Evolutionary conservation across 208 protist genomes (phyloP).

Genomic region (Wallacemonas sp.): DNA sequence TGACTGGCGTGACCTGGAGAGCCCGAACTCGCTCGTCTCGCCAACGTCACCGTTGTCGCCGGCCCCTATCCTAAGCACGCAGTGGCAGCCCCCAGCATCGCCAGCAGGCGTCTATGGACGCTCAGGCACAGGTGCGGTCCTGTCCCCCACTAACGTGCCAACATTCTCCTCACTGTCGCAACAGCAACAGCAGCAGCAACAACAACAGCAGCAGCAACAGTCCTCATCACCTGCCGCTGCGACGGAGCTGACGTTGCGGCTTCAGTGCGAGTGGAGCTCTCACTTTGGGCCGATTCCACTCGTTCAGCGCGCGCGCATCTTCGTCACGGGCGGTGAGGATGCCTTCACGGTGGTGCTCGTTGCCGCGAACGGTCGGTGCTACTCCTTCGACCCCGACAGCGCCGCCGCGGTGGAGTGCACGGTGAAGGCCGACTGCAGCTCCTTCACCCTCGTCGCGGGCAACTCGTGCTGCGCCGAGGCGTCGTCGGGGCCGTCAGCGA

Average conservation of each 20-base stretch:
- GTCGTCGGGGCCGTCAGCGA: background rate
- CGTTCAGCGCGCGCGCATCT: constrained; percentile 58
- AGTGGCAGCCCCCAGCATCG: background rate
- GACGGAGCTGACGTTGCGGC: constrained; percentile 31
- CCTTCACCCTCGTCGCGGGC: constrained; percentile 67
- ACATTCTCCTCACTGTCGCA: no score
- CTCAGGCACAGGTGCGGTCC: background rate
- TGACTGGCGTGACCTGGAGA: background rate
- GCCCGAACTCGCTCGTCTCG: background rate
- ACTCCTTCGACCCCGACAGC: constrained; percentile 48
- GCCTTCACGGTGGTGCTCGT: constrained; percentile 69
- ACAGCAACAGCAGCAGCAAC: no score
- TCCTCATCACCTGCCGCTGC: background rate
- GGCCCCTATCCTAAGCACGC: background rate
- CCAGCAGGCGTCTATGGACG: background rate
- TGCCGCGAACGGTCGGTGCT: constrained; percentile 62
- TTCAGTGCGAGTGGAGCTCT: constrained; percentile 48
- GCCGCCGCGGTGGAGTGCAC: constrained; percentile 50
- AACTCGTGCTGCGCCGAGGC: constrained; percentile 13
- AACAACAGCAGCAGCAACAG: background rate
- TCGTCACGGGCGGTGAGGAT: constrained; percentile 41
- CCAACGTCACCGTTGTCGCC: background rate
- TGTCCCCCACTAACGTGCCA: no score
- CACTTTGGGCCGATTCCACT: constrained; percentile 43
- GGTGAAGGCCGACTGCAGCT: constrained; percentile 69